Conservation (phyloP, 2,329 filamentous ascomycete species). For the Didymella segeticola region DNA sequence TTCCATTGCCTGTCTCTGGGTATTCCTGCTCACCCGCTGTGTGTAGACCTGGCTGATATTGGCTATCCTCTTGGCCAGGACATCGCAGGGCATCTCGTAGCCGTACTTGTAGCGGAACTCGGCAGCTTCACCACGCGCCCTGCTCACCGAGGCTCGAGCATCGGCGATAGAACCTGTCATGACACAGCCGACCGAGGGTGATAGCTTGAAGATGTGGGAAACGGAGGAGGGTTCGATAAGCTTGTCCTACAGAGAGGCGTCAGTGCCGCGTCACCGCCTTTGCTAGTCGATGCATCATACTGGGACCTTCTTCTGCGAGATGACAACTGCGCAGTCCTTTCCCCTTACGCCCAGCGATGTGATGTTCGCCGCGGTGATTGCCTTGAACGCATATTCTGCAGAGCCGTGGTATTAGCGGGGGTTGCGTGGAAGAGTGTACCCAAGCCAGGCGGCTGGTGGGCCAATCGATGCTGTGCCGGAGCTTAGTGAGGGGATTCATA, state of each 20-base stretch:
- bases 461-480: neutral
- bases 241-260: slow-evolving; percentile 74
- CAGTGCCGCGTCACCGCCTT: slow-evolving; percentile 13
- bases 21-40: slow-evolving; percentile 72
- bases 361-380: slow-evolving; percentile 98
- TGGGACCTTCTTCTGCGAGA: slow-evolving; percentile 99
- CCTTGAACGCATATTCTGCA: slow-evolving; percentile 99
- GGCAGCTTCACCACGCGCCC: slow-evolving; percentile 92
- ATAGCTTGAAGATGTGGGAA: slow-evolving; percentile 96
- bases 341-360: slow-evolving; percentile 95
- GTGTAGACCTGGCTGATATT: slow-evolving; percentile 99
- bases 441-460: slow-evolving; percentile 1
- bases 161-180: slow-evolving; percentile 99
- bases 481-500: slow-evolving; percentile 61
- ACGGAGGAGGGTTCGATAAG: slow-evolving; percentile 97
- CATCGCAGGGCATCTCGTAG: slow-evolving; percentile 99
- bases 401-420: slow-evolving; percentile 24
- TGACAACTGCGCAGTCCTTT: slow-evolving; percentile 94
- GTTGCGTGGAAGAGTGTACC: slow-evolving; percentile 8
- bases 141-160: slow-evolving; percentile 88
- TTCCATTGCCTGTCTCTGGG: neutral
- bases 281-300: slow-evolving; percentile 63
- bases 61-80: slow-evolving; percentile 91
- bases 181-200: slow-evolving; percentile 93
- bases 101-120: slow-evolving; percentile 99